Evolutionary conservation across 495 filamentous ascomycete genomes (phyloP).

Genomic region (Cercophora samala): DNA sequence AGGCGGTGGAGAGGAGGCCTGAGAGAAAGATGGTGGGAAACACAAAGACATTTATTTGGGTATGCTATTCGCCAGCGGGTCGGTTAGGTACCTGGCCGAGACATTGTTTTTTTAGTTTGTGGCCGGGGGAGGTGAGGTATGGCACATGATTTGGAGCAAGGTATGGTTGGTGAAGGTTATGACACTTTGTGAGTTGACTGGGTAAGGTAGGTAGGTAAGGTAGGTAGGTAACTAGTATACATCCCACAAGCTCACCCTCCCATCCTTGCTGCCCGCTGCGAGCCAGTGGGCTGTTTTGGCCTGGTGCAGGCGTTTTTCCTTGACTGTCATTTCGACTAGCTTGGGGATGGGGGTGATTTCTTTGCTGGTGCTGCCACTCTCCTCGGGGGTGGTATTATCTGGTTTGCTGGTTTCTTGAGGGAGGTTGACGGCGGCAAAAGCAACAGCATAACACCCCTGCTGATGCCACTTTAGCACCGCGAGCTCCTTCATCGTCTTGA

Average conservation of each 20-base stretch:
- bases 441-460: slow-evolving; percentile 81
- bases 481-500: slow-evolving; percentile 78
- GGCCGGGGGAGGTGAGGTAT: too few relatives aligned
- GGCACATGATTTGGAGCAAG: too few relatives aligned
- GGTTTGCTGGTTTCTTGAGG: neutral
- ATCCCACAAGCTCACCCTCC: slow-evolving; percentile 96
- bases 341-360: slow-evolving; percentile 11
- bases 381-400: too few relatives aligned
- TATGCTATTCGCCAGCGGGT: neutral
- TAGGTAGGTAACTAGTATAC: slow-evolving; percentile 51
- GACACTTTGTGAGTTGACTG: too few relatives aligned
- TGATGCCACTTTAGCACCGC: slow-evolving; percentile 96
- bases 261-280: slow-evolving; percentile 88
- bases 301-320: slow-evolving; percentile 60
- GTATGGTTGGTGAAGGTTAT: too few relatives aligned
- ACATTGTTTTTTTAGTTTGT: neutral
- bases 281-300: slow-evolving; percentile 80
- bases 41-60: neutral
- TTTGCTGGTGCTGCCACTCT: neutral
- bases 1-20: neutral
- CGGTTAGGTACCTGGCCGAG: neutral
- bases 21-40: neutral
- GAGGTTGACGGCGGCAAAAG: slow-evolving; percentile 58
- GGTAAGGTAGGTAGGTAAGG: too few relatives aligned
- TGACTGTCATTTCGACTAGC: slow-evolving; percentile 48